A percentile compares a stretch with the other conserved stretches of the same genome.
phyloP scores from a whole-genome alignment of 129 eudicot species.

The Tagetes patula region DNA sequence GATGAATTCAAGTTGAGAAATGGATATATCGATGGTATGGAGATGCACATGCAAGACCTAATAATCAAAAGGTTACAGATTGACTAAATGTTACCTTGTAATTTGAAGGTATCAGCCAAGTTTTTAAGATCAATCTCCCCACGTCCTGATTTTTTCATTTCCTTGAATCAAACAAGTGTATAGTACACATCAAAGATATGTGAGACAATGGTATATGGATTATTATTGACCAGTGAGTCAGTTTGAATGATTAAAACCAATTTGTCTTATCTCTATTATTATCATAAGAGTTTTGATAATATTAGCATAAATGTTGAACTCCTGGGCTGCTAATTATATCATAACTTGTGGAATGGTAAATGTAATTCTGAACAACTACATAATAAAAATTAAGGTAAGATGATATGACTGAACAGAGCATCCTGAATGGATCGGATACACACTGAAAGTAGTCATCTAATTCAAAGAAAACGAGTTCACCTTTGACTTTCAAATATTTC shows the following conservation, averaged over 20 bases:
- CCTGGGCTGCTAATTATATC: background rate
- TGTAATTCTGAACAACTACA: background rate
- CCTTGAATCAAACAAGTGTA: slow-evolving; percentile 41
- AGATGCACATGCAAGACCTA: slow-evolving; percentile 17
- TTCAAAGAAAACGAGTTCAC: background rate
- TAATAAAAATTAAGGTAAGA: background rate
- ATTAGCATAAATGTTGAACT: background rate
- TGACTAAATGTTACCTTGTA: slow-evolving; percentile 51
- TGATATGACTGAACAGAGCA: background rate
- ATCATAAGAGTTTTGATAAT: background rate
- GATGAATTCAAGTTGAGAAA: slow-evolving; percentile 11
- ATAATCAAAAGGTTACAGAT: background rate
- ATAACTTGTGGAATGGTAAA: background rate
- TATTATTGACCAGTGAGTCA: too few species aligned
- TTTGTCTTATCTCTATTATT: too few species aligned
- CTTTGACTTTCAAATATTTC: background rate
- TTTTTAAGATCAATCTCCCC: slow-evolving; percentile 51
- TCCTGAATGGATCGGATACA: background rate
- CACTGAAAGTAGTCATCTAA: background rate
- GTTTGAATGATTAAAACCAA: too few species aligned
- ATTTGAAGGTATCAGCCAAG: slow-evolving; percentile 77
- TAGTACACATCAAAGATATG: background rate
- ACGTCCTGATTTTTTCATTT: slow-evolving; percentile 64
- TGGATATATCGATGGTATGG: slow-evolving; percentile 8
- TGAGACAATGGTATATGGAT: background rate